These are phyloP conservation scores for Colletotrichum sp. DNA, from an alignment of 2,329 filamentous ascomycete species.

Conservation along the genomic window DNA sequence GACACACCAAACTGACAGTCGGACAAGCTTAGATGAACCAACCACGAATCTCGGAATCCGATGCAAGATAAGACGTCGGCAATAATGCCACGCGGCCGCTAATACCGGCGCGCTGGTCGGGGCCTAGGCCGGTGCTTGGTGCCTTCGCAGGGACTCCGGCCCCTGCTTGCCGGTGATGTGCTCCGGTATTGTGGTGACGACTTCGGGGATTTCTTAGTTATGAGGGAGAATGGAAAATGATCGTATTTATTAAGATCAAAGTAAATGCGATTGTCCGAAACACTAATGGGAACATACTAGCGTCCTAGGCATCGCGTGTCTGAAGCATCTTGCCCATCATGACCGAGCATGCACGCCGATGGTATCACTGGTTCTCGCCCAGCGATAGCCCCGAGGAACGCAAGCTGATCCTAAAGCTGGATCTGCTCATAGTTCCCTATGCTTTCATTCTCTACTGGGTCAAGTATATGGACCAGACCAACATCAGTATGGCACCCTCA, in stretches of 20 bases:
- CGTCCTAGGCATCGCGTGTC: neutral
- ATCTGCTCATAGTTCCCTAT: constrained; percentile 60
- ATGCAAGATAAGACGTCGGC: neutral
- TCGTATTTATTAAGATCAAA: neutral
- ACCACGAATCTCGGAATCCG: neutral
- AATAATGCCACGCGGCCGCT: neutral
- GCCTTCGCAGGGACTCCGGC: neutral
- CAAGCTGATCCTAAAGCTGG: constrained; percentile 58
- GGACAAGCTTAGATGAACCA: neutral
- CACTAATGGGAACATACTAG: fast-evolving
- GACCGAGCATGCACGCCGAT: neutral
- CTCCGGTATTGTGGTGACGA: neutral
- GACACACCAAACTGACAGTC: neutral
- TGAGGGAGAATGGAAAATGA: no score
- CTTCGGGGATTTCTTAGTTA: neutral
- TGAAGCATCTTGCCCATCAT: neutral
- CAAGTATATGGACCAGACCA: constrained; percentile 61
- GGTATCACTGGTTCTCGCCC: constrained; percentile 50
- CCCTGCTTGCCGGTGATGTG: neutral
- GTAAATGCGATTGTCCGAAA: neutral
- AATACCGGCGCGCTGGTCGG: neutral
- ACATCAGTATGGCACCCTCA: constrained; percentile 45
- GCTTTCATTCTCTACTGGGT: constrained; percentile 61
- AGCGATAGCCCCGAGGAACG: constrained; percentile 55
- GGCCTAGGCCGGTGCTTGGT: neutral